Evolutionary conservation across 2,329 filamentous ascomycete genomes (phyloP), one percentile per base, ranked within the genome.

Genomic region (Fusarium duplospermum): DNA sequence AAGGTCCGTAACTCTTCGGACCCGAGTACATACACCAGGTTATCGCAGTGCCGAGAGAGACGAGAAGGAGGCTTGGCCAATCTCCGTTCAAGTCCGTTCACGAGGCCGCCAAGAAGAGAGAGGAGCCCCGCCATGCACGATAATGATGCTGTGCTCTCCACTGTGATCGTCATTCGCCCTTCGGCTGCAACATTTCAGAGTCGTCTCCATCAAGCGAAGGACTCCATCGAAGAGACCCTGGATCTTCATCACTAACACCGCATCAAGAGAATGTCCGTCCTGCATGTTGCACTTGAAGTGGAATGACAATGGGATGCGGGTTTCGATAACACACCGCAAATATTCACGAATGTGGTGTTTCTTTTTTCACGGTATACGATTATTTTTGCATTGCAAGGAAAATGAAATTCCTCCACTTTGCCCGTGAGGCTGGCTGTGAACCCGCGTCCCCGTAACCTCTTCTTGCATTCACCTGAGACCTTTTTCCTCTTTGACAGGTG

Each of bases 191-290:
- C 42, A 13, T 45, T 24, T 24, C 42, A 36, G 14, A 33, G 31
- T 33, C 11, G 35, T 16, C 35, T 36, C 35, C 35, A 36, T 33
- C 31, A 33, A 33, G 31, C 31, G 31, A 33, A 42, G 13, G 40
- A 52, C 69, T 65, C 68, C 61, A 72, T 60, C 18, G 64, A 54
- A 22, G 18, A 69, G 69, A 74, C 72, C 72, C 72, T 74, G 66
- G 69, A 75, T 74, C 72, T 33, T 47, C 68, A 72, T 45, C 47
- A 61, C 45, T 36, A 58, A 54, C 66, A 62, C 54, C 20, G 22
- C 22, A 47, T 47, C 22, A 11, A 50, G 45, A 52, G 7, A 31
- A 52, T 52, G 27, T 31, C 47, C 47, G 27, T 11, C 50, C 42
- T 72, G 60, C 73, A 54, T 58, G 68, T 62, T 35, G 58, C 36